A percentile compares a stretch with the other conserved stretches of the same genome.
These are phyloP conservation scores for Teratosphaeria viscida DNA, from an alignment of 2,329 filamentous ascomycete species.

Conservation along the genomic window DNA sequence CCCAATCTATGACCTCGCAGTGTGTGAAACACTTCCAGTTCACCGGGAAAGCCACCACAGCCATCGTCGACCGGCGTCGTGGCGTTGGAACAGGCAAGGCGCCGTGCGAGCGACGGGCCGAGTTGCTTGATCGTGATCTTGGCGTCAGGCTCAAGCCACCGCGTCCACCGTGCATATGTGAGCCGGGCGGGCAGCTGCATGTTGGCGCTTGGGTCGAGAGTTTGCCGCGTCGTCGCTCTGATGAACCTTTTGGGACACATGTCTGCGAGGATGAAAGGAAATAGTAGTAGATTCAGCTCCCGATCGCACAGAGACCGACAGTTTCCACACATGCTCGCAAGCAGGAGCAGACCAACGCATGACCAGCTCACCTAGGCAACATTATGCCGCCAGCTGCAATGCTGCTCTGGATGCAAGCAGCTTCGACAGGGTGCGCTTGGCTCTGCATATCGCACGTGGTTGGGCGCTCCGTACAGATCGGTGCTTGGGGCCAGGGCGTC, in stretches of 20 bases:
- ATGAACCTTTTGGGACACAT: neutral
- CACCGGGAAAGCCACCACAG: neutral
- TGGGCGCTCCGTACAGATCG: slow-evolving; percentile 1
- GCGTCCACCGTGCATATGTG: neutral
- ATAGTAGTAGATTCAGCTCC: neutral
- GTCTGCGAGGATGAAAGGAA: neutral
- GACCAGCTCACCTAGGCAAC: too few species aligned
- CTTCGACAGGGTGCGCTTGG: neutral
- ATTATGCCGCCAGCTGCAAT: too few species aligned
- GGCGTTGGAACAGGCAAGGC: neutral
- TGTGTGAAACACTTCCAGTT: neutral
- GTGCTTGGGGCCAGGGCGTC: slow-evolving; percentile 6
- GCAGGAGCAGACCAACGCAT: too few species aligned
- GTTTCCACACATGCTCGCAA: neutral
- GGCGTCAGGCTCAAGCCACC: neutral
- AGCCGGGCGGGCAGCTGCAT: neutral
- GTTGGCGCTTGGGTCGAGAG: neutral
- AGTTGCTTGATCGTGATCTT: neutral
- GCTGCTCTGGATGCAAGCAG: too few species aligned
- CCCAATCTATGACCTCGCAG: neutral
- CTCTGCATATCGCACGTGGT: slow-evolving; percentile 15
- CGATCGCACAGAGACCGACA: neutral
- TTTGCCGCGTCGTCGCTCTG: neutral
- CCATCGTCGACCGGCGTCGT: neutral
- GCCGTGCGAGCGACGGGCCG: neutral